Conservation (phyloP, 306 rosid genomes). For the cucumber (Cucumis sativus) region DNA sequence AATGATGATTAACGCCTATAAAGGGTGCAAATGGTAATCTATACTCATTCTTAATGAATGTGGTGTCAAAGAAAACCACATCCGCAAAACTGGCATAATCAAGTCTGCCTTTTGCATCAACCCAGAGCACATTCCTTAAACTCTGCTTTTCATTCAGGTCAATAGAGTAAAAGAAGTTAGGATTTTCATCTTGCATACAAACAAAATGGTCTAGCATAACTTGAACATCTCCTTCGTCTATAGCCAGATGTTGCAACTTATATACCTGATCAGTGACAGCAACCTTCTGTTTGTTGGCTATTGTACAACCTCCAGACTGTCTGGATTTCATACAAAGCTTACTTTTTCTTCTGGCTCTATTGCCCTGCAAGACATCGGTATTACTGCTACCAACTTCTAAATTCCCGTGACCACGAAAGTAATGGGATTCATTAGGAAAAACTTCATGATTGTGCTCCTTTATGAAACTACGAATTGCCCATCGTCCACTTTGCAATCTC, state of each 20-base stretch:
- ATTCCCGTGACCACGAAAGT: constrained; percentile 9
- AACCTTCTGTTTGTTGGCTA: constrained; percentile 12
- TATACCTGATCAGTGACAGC: constrained; percentile 5
- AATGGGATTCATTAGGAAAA: constrained; percentile 25
- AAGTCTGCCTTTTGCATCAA: constrained; percentile 33
- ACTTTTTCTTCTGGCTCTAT: constrained; percentile 25
- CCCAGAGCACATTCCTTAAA: constrained; percentile 35
- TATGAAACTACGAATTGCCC: constrained; percentile 21
- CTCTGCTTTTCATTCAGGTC: constrained; percentile 34
- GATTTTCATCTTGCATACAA: constrained; percentile 35
- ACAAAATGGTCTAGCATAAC: constrained; percentile 25
- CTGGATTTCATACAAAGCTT: constrained; percentile 7
- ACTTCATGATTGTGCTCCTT: constrained; percentile 44
- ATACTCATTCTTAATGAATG: constrained; percentile 25
- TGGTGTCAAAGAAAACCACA: constrained; percentile 30
- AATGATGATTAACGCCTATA: constrained; percentile 37
- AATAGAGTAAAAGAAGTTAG: constrained; percentile 36
- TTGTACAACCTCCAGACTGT: constrained; percentile 3
- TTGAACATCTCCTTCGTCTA: constrained; percentile 31
- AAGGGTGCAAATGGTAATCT: constrained; percentile 29
- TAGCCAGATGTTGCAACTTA: constrained; percentile 12
- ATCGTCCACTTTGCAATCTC: constrained; percentile 25
- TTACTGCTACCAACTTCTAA: constrained; percentile 4
- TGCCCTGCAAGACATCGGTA: constrained; percentile 15
- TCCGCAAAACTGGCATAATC: constrained; percentile 30